phyloP scores from a whole-genome alignment of 2,329 filamentous ascomycete genomes.

The Sarocladium oryzae region DNA sequence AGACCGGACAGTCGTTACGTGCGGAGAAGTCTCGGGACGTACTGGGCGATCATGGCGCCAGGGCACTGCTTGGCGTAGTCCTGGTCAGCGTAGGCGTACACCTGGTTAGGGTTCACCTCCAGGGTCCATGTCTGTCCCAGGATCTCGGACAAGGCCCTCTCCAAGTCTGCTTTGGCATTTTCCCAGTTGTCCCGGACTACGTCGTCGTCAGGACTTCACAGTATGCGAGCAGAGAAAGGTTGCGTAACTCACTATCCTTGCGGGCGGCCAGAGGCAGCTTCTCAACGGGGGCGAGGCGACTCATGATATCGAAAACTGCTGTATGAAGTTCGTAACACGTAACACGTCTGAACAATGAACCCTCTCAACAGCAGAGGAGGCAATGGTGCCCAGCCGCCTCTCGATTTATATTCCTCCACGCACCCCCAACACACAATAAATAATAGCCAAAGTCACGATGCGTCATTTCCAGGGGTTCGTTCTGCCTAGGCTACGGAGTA shows the following conservation, averaged over 20 bases:
- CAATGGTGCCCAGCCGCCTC: neutral
- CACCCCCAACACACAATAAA: no score
- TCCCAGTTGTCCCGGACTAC: slow-evolving; percentile 49
- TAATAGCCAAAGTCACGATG: no score
- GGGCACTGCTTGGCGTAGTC: slow-evolving; percentile 35
- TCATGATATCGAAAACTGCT: slow-evolving; percentile 6
- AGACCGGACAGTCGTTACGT: no score
- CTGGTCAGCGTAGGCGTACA: slow-evolving; percentile 41
- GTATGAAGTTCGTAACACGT: no score
- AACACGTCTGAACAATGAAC: no score
- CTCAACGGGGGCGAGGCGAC: slow-evolving; percentile 36
- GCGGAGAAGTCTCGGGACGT: neutral
- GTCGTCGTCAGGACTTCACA: neutral
- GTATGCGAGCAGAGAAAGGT: neutral
- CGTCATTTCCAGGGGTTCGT: neutral
- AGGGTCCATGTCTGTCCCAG: slow-evolving; percentile 45
- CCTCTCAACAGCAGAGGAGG: no score
- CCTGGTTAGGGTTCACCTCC: slow-evolving; percentile 37
- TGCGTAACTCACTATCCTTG: slow-evolving; percentile 38
- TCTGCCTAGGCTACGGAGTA: slow-evolving; percentile 1
- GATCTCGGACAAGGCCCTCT: slow-evolving; percentile 35
- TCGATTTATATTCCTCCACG: neutral
- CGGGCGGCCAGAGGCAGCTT: slow-evolving; percentile 45
- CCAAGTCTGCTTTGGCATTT: slow-evolving; percentile 35
- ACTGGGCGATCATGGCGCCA: slow-evolving; percentile 35